Base-by-base conservation (phyloP, 2,329 filamentous ascomycete species). In the Cladosporium sp. region DNA sequence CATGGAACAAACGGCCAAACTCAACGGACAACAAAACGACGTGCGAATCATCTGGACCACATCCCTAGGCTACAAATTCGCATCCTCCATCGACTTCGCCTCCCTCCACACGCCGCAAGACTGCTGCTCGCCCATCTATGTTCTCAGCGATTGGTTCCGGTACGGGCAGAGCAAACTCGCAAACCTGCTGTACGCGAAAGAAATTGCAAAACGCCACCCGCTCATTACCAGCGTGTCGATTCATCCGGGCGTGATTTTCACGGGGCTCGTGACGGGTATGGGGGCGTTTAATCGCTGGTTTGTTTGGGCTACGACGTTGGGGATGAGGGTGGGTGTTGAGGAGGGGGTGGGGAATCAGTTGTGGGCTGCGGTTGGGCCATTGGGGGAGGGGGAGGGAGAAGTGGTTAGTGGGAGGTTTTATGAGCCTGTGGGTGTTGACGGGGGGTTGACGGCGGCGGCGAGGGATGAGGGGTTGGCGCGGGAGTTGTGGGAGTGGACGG, bases 81-180 rank as follows among this genome's bases (percentile, higher is more conserved):
- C 59, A 2, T 53, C 51, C 7, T 56, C 57, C 1, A 59, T 65
- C 25, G 46, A 57, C n/a, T 61, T 62, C 46, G 33, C 49, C 11
- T 60, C 62, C 6, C 57, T 69, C 30, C 60, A 62, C 7, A 62
- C 57, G 7, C 16, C 50, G 3, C 55, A 61, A 46, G 35, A 15
- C 0, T 33, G 19, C 12, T 39, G 56, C 4, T 39, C 41, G n/a
- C 43, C 49, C 4, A 27, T 40, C 27, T 38, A 39, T 11, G 12
- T 43, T 15, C 30, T 43, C 15, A 59, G 66, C 20, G 53, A 61
- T 7, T 70, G 67, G 62, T 53, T 52, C 4, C 62, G 68, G 9
- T 74, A 73, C 52, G 73, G 70, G 0, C 70, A 75, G 54, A 70
- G 67, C 39, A 78, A 78, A 55, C 60, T 78, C 1, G 76, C 76